These are phyloP conservation scores for Eutypa lata DNA, from an alignment of 2,329 filamentous ascomycete species.

Conservation along the genomic window DNA sequence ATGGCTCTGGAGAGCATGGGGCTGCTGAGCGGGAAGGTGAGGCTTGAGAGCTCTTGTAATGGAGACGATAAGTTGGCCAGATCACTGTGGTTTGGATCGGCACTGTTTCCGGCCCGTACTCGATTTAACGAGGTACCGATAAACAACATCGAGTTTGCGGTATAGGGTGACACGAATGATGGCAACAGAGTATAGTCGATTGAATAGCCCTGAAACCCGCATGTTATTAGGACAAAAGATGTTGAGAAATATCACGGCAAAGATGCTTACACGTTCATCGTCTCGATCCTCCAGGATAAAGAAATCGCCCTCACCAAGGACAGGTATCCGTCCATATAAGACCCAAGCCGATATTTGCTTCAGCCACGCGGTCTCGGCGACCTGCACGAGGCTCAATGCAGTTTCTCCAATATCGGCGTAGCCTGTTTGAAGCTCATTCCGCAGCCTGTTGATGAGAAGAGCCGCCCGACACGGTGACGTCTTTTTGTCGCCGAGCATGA, in stretches of 20 bases:
- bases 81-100: constrained; percentile 44
- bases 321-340: constrained; percentile 79
- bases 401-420: constrained; percentile 82
- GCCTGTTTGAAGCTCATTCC: constrained; percentile 77
- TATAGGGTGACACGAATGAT: constrained; percentile 70
- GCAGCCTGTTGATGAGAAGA: constrained; percentile 71
- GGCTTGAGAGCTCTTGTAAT: constrained; percentile 62
- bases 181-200: constrained; percentile 64
- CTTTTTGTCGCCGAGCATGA: constrained; percentile 53
- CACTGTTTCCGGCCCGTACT: constrained; percentile 57
- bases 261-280: constrained; percentile 35
- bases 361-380: constrained; percentile 88
- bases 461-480: constrained; percentile 59
- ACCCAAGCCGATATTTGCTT: constrained; percentile 89
- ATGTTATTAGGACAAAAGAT: not conserved
- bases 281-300: constrained; percentile 62
- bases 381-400: constrained; percentile 66
- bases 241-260: not conserved
- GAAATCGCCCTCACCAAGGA: constrained; percentile 78
- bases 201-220: constrained; percentile 50
- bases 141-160: constrained; percentile 82
- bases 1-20: constrained; percentile 70
- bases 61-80: constrained; percentile 65
- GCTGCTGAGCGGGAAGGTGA: constrained; percentile 72
- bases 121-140: constrained; percentile 88